Conservation (phyloP, 2,329 filamentous ascomycete species). For the Neurospora crassa region DNA sequence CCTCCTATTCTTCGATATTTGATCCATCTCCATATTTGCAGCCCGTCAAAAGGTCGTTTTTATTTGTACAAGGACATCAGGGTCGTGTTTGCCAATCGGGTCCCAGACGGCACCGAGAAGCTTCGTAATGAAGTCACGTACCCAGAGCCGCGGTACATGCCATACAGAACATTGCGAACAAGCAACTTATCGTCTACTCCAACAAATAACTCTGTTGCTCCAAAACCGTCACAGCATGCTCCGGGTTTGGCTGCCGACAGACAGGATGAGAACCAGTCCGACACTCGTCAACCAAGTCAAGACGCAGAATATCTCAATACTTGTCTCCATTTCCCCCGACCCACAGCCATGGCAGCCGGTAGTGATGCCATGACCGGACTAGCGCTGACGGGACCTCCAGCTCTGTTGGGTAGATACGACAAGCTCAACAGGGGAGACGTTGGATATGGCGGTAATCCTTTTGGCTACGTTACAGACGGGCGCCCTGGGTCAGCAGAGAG, state of each 20-base stretch:
- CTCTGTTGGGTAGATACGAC: slow-evolving; percentile 37
- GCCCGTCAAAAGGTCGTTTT: slow-evolving; percentile 69
- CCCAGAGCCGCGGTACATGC: slow-evolving; percentile 77
- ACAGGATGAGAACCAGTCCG: not conserved
- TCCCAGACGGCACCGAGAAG: slow-evolving; percentile 90
- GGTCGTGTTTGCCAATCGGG: slow-evolving; percentile 92
- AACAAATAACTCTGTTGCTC: slow-evolving; percentile 15
- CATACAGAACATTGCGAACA: slow-evolving; percentile 60
- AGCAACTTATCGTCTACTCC: slow-evolving; percentile 33
- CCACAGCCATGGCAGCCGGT: not conserved
- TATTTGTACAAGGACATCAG: slow-evolving; percentile 88
- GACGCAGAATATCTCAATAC: slow-evolving; percentile 26
- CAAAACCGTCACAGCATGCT: slow-evolving; percentile 14
- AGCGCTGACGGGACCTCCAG: slow-evolving; percentile 7
- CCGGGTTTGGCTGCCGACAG: not conserved
- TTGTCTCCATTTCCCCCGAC: slow-evolving; percentile 19
- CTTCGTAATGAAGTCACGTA: slow-evolving; percentile 81
- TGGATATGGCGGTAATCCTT: slow-evolving; percentile 51
- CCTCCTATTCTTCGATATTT: slow-evolving; percentile 78
- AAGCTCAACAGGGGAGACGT: slow-evolving; percentile 60
- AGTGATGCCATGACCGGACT: slow-evolving; percentile 16
- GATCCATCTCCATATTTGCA: slow-evolving; percentile 88
- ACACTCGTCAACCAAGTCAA: slow-evolving; percentile 6
- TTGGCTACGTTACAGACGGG: slow-evolving; percentile 25
- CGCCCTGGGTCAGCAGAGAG: slow-evolving; percentile 39